Evolutionary conservation across 2,329 filamentous ascomycete genomes (phyloP), one percentile per base, ranked within the genome.

Genomic region (Gnomoniopsis sp.): DNA sequence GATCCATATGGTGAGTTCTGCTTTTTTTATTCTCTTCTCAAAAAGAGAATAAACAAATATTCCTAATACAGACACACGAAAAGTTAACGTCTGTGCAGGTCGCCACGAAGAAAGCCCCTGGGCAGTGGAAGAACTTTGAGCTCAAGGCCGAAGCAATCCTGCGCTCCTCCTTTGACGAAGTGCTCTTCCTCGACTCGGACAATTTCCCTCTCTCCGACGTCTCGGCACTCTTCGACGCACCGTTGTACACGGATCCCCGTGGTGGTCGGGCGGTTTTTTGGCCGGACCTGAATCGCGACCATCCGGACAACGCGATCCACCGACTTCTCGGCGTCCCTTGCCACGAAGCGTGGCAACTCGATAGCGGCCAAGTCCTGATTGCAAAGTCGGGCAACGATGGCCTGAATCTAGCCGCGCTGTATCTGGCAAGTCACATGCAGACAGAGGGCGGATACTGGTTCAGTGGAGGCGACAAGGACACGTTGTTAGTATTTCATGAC

Each of bases 151-250:
- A 61, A 53, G 57, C 59, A 21, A 47, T 61, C 23, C 49, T 59
- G 17, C 59, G 59, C 26, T 55, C 51, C 26, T 59, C 56, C 17
- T 61, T 61, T 15, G 59, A 61, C 46, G 59, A 61, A 53, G 59
- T 61, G n/a, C 59, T 61, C 36, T 61, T 59, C 46, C 59, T 61
- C 15, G 59, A 61, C 21, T 61, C 59, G n/a, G 59, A 61, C 57
- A 61, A 61, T 36, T 59, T 59, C 26, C 59, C 59, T 17, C 48
- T 61, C 36, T 49, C 56, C 4, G 44, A 61, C 14, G 33, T 59
- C 3, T 41, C 41, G 19, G 19, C 43, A 0, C 53, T 61, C 43
- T 61, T 61, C 17, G 56, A 53, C 3, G 14, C 59, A 10, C 7
- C 49, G 6, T 49, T 61, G 23, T 61, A 59, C 33, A 49, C 49